phyloP scores from a whole-genome alignment of 495 filamentous ascomycete genomes.

The Penicillium pulvis region DNA sequence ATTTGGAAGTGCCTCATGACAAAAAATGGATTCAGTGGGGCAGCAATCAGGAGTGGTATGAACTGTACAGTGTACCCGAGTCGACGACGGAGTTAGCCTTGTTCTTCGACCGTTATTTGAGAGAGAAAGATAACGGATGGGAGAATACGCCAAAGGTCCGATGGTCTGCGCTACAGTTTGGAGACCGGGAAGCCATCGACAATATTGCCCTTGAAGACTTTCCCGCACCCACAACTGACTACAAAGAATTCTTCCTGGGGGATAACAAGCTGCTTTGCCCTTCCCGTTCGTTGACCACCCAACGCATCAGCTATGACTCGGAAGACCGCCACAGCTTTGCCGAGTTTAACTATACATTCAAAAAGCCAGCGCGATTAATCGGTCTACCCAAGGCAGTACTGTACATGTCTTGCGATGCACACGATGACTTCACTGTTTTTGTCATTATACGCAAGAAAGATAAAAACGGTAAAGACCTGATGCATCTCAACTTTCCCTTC shows the following conservation, averaged over 20 bases:
- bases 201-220: slow-evolving; percentile 33
- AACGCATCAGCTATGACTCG: slow-evolving; percentile 26
- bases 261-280: slow-evolving; percentile 24
- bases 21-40: slow-evolving; percentile 33
- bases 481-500: slow-evolving; percentile 39
- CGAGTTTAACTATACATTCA: slow-evolving; percentile 38
- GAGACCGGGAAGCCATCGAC: slow-evolving; percentile 24
- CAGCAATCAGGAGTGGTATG: slow-evolving; percentile 44
- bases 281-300: neutral
- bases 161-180: slow-evolving; percentile 29
- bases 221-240: slow-evolving; percentile 34
- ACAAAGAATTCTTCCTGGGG: slow-evolving; percentile 2
- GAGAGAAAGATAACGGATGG: slow-evolving; percentile 42
- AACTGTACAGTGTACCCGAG: slow-evolving; percentile 31
- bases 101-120: slow-evolving; percentile 45
- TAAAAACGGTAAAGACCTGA: slow-evolving; percentile 33
- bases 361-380: slow-evolving; percentile 27
- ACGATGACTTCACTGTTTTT: slow-evolving; percentile 43
- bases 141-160: slow-evolving; percentile 42
- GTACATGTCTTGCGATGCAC: slow-evolving; percentile 40
- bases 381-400: slow-evolving; percentile 38
- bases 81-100: slow-evolving; percentile 23
- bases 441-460: slow-evolving; percentile 41
- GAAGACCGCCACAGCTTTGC: slow-evolving; percentile 22
- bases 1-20: slow-evolving; percentile 19